Percentiles rank a stretch among this genome's conserved stretches.
phyloP scores from a whole-genome alignment of 2,329 filamentous ascomycete species.

The Monosporascus ibericus region DNA sequence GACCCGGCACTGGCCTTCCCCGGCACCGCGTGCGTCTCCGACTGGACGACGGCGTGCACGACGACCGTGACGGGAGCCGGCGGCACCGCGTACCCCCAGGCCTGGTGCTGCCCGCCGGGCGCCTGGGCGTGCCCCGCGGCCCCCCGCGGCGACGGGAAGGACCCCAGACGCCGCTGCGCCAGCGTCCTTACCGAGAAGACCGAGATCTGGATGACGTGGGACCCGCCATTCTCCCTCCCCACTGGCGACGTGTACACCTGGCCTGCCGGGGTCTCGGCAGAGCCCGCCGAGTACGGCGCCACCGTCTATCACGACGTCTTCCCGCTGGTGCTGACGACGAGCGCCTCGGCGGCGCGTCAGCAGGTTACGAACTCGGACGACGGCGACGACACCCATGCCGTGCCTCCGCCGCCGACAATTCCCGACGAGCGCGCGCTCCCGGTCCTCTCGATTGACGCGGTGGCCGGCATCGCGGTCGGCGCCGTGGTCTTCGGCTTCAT shows the following conservation, averaged over 20 bases:
- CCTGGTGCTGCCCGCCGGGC: slow-evolving; percentile 7
- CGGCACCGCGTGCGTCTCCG: slow-evolving; percentile 5
- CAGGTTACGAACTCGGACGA: too few species aligned
- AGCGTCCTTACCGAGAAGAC: slow-evolving; percentile 4
- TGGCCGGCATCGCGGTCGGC: slow-evolving; percentile 1
- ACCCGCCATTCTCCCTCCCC: slow-evolving; percentile 1
- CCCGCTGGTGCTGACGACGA: slow-evolving; percentile 3
- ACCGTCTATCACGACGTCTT: slow-evolving; percentile 5
- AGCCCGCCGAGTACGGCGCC: background rate
- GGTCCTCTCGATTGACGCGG: background rate
- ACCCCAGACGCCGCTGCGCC: slow-evolving; percentile 1
- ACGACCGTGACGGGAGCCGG: background rate
- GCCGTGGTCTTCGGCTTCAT: background rate
- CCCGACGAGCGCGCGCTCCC: background rate
- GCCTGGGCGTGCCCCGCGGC: background rate
- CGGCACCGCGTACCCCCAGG: slow-evolving; percentile 1
- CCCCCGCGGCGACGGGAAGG: background rate
- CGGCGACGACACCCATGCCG: background rate
- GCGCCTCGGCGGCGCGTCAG: too few species aligned
- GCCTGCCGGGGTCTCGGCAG: background rate
- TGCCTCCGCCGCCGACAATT: too few species aligned
- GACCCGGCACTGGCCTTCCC: slow-evolving; percentile 2
- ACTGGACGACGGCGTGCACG: slow-evolving; percentile 7
- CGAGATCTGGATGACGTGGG: slow-evolving; percentile 6
- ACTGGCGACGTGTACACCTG: background rate